phyloP scores from a whole-genome alignment of 352 stramenopile species.

The Sclerospora graminicola region DNA sequence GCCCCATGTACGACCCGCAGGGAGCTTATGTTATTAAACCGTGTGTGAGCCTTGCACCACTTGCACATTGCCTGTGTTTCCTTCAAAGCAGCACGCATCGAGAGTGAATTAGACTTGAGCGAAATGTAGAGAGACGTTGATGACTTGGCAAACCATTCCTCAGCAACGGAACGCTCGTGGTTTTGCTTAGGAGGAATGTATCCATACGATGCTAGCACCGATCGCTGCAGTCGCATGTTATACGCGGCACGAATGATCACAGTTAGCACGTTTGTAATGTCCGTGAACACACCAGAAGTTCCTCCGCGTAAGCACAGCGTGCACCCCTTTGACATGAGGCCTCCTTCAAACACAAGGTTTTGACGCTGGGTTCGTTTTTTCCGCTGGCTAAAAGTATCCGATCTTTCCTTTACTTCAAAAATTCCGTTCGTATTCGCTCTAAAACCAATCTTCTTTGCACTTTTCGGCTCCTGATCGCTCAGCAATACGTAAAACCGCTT shows the following conservation, averaged over 20 bases:
- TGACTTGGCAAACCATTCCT: constrained; percentile 74
- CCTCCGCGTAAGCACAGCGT: constrained; percentile 77
- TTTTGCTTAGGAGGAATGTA: constrained; percentile 45
- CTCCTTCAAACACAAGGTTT: constrained; percentile 83
- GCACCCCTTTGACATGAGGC: constrained; percentile 55
- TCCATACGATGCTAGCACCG: constrained; percentile 46
- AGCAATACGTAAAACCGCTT: constrained; percentile 79
- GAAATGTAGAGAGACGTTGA: constrained; percentile 78
- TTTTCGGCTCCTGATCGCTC: constrained; percentile 69
- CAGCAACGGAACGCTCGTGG: constrained; percentile 49
- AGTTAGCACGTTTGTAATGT: constrained; percentile 53
- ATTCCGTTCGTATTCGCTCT: constrained; percentile 16
- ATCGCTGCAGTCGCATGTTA: constrained; percentile 71
- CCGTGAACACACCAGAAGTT: constrained; percentile 45
- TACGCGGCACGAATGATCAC: constrained; percentile 59
- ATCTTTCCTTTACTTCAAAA: constrained; percentile 10
- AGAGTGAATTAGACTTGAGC: constrained; percentile 80
- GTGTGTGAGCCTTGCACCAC: constrained; percentile 73
- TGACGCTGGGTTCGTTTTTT: constrained; percentile 63
- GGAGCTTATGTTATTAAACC: constrained; percentile 79
- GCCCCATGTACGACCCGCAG: constrained; percentile 34
- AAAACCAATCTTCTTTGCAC: constrained; percentile 42
- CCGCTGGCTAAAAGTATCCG: constrained; percentile 9
- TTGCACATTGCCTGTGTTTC: constrained; percentile 78
- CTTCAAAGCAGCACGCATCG: constrained; percentile 71